Evolutionary conservation across 208 protist genomes (phyloP).

Genomic region (Porcisia hertigi): DNA sequence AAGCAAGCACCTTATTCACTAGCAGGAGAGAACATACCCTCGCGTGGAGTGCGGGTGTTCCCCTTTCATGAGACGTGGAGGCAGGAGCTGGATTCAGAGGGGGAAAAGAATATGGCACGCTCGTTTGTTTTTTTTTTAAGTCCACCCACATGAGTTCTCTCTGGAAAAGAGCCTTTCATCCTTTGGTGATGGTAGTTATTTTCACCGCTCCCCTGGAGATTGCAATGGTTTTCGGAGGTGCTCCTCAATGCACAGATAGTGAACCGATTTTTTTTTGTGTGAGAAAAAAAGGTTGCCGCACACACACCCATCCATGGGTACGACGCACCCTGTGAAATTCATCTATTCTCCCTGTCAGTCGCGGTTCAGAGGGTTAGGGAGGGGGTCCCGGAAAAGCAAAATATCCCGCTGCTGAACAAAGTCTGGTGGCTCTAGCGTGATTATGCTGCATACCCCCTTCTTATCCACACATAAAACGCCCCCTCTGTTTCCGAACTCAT

Average conservation of each 20-base stretch:
- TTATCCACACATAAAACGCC: constrained; percentile 98
- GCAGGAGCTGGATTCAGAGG: neutral
- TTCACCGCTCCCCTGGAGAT: neutral
- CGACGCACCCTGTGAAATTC: neutral
- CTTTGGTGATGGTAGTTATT: neutral
- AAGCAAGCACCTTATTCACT: neutral
- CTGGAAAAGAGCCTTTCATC: neutral
- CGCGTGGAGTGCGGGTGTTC: neutral
- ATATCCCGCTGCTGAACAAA: constrained; percentile 80
- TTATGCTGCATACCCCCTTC: constrained; percentile 94
- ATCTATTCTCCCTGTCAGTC: constrained; percentile 11
- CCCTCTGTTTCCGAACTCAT: constrained; percentile 99
- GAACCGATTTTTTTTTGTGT: neutral
- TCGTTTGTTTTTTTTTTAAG: neutral
- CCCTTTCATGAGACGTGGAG: neutral
- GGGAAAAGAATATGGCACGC: neutral
- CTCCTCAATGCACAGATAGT: neutral
- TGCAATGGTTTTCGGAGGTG: neutral
- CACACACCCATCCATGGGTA: neutral
- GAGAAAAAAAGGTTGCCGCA: neutral
- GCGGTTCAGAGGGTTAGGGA: constrained; percentile 26
- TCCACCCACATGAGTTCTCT: no score
- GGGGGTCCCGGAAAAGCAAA: constrained; percentile 48
- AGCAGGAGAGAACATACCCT: neutral
- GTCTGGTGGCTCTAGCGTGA: constrained; percentile 89